Base-by-base conservation (phyloP, 2,329 filamentous ascomycete species). In the Penicillium sp. region DNA sequence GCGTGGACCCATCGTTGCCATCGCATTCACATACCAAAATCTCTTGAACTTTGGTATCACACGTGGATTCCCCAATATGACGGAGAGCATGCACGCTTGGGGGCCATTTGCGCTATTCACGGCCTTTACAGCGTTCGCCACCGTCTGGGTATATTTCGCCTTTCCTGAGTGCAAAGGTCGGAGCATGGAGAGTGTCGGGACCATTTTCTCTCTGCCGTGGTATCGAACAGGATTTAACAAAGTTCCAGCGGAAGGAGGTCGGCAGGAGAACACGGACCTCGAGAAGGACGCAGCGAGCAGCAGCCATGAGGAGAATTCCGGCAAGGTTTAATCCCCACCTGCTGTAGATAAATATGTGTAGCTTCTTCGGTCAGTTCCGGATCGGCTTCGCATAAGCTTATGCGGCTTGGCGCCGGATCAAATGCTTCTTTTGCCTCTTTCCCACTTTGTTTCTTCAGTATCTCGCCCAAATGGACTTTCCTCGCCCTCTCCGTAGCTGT, bases 1-100 rank as follows among this genome's bases (percentile, higher is more conserved):
- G 7, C 63, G 68, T 4, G 68, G 64, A 0, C 66, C 67, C 1
- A 61, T 67, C 2, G 65, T 71, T 5, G 65, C 58, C 1, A 57
- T 71, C 31, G 63, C 68, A 1, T 69, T 69, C 49, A 64, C 65
- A 2, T 70, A 68, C 41, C 68, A 68, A 30, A 69, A 71, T 23
- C 35, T 70, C 17, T 46, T 71, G 3, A 66, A 68, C 46, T 70
- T 71, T 38, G 67, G 61, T 2, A 68, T 69, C 26, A 64, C 67
- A 2, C 59, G 66, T 0, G 64, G 62, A 1, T 68, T 70, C n/a
- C 64, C 58, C 0, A 68, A 64, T 13, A 67, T 67, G 67, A 66
- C 63, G 0, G 45, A 56, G 1, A 47, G 23, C 13, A 68, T 69
- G 65, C 64, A 67, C 8, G 30, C 67, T 2, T 69, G 60, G 31